Evolutionary conservation across 768 basidiomycete species (phyloP).

Genomic region (Leccinum disarticulatum): DNA sequence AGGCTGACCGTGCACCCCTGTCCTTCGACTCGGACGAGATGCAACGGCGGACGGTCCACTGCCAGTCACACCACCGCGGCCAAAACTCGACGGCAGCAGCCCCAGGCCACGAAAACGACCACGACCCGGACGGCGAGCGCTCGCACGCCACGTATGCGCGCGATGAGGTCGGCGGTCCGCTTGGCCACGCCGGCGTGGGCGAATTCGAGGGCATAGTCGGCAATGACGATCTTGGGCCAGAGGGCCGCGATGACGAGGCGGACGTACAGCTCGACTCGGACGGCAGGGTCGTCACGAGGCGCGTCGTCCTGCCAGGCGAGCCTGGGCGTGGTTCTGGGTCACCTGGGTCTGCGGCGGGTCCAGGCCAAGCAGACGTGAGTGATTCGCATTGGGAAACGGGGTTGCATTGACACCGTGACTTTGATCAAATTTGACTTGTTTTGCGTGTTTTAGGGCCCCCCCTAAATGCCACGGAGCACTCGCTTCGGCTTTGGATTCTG

Average conservation of each 20-base stretch:
- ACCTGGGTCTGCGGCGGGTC: neutral
- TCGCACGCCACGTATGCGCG: slow-evolving; percentile 30
- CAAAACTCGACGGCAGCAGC: neutral
- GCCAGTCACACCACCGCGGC: slow-evolving; percentile 5
- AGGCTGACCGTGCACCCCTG: slow-evolving; percentile 28
- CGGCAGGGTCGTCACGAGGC: slow-evolving; percentile 25
- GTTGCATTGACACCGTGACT: neutral
- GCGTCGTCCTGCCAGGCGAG: slow-evolving; percentile 2
- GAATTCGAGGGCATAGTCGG: slow-evolving; percentile 33
- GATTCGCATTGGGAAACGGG: neutral
- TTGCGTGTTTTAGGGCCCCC: neutral
- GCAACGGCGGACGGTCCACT: slow-evolving; percentile 24
- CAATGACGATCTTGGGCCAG: slow-evolving; percentile 29
- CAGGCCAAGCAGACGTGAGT: slow-evolving; percentile 20
- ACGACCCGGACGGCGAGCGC: slow-evolving; percentile 16
- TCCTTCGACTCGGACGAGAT: slow-evolving; percentile 19
- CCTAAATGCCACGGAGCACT: neutral
- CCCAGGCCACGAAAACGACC: too few relatives aligned
- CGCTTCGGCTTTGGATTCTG: too few relatives aligned
- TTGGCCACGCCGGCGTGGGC: slow-evolving; percentile 29
- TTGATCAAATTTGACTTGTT: slow-evolving; percentile 9
- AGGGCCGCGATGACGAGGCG: neutral
- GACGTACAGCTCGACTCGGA: slow-evolving; percentile 21
- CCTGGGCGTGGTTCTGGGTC: neutral
- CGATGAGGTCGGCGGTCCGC: slow-evolving; percentile 29